Conservation (phyloP, 331 rosid species). For the Malus hybrid region DNA sequence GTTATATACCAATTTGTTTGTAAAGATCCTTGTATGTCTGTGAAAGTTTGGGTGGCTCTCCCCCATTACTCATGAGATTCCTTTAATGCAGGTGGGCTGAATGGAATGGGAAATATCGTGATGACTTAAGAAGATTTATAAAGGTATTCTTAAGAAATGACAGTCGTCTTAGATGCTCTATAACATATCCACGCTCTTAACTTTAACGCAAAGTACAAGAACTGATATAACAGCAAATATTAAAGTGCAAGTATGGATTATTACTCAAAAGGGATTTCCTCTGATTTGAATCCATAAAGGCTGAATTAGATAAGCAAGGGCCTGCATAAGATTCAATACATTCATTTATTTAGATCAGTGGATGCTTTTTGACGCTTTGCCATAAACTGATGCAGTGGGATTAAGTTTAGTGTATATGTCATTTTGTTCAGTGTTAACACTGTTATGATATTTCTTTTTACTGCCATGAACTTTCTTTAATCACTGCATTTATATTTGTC, state of each 20-base stretch:
- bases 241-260: neutral
- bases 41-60: slow-evolving; percentile 1
- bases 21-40: neutral
- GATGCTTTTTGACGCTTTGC: neutral
- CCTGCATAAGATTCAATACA: neutral
- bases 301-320: neutral
- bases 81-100: slow-evolving; percentile 84
- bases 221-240: neutral
- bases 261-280: neutral
- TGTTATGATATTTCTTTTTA: neutral
- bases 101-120: slow-evolving; percentile 96
- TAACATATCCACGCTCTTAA: neutral
- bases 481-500: neutral
- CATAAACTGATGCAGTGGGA: neutral
- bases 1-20: neutral
- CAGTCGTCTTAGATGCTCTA: neutral
- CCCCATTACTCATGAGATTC: slow-evolving; percentile 8
- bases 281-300: neutral
- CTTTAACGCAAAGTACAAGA: neutral
- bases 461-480: neutral
- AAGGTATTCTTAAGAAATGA: slow-evolving; percentile 46
- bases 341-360: neutral
- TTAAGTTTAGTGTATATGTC: neutral
- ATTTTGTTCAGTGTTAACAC: neutral
- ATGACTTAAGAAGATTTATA: slow-evolving; percentile 76